phyloP scores from a whole-genome alignment of 371 early-diverging fungal genomes.

The Mucor irregularis region DNA sequence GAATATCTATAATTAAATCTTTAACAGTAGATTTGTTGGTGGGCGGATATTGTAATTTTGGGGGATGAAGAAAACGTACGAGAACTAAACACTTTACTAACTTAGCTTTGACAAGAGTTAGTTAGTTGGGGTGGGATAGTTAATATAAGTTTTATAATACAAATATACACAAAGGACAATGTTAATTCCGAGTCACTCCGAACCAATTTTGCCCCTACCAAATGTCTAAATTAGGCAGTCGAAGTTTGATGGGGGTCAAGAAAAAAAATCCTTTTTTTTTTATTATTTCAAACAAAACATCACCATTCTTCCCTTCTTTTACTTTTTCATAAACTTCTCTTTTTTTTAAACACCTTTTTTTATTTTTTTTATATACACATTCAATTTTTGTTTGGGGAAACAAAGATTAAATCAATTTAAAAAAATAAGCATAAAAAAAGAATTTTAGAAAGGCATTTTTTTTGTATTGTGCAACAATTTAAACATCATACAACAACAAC shows the following conservation, averaged over 20 bases:
- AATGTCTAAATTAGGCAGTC: conserved; percentile 21
- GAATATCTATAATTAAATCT: not conserved
- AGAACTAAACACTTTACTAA: not conserved
- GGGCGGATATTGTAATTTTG: conserved; percentile 16
- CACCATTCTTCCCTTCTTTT: not conserved
- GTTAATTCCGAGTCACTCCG: conserved; percentile 25
- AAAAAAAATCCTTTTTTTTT: conserved; percentile 5
- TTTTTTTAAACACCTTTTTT: conserved; percentile 9
- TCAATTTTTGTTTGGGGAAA: conserved; percentile 23
- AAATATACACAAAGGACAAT: conserved; percentile 13
- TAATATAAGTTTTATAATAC: conserved; percentile 17
- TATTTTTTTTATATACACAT: conserved; percentile 5
- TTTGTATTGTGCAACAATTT: conserved; percentile 17
- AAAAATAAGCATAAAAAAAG: conserved; percentile 4
- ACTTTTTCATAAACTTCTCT: conserved; percentile 2
- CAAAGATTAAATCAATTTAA: conserved; percentile 7
- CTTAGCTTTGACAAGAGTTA: conserved; percentile 12
- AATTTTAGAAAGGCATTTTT: conserved; percentile 3
- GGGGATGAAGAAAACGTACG: too few relatives aligned
- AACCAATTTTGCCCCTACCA: conserved; percentile 32
- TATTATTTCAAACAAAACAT: not conserved
- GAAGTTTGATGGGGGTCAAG: conserved; percentile 26
- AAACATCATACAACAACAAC: conserved; percentile 13
- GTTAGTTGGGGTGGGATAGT: conserved; percentile 16
- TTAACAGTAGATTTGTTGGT: too few relatives aligned